phyloP scores from a whole-genome alignment of 495 filamentous ascomycete species.

The Hypoxylon crocopeplum region DNA sequence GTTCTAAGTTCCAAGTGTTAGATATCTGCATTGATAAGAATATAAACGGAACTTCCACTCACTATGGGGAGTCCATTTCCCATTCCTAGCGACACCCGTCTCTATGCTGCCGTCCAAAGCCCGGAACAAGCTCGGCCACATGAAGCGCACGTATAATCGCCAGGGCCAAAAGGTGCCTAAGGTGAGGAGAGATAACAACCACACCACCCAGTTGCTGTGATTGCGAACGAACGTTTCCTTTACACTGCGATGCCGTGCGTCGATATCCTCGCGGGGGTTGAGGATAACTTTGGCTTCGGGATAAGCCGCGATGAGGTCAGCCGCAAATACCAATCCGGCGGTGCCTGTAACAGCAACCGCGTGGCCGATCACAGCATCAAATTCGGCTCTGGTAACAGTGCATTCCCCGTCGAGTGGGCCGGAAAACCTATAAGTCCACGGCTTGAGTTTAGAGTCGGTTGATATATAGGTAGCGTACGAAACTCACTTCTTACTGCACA shows the following conservation, averaged over 20 bases:
- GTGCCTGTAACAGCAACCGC: conserved; percentile 66
- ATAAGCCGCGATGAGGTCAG: conserved; percentile 62
- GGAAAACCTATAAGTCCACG: conserved; percentile 2
- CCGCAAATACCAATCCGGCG: conserved; percentile 64
- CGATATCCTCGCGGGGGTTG: conserved; percentile 56
- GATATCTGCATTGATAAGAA: neutral
- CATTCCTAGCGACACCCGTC: conserved; percentile 19
- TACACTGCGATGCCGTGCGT: conserved; percentile 42
- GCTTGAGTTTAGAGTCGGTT: neutral
- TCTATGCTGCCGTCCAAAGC: conserved; percentile 17
- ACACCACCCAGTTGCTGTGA: conserved; percentile 1
- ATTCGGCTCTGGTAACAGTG: conserved; percentile 63
- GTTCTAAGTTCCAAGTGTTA: conserved; percentile 6
- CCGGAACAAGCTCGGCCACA: conserved; percentile 25
- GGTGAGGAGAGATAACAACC: conserved; percentile 10
- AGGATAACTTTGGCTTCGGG: conserved; percentile 67
- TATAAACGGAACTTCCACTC: neutral
- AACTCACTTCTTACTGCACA: conserved; percentile 36
- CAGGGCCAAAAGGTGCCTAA: conserved; percentile 18
- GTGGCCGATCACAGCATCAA: conserved; percentile 67
- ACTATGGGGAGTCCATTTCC: conserved; percentile 35
- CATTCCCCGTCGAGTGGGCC: neutral
- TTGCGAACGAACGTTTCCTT: neutral
- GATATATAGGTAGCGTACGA: neutral
- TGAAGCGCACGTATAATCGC: conserved; percentile 18